phyloP scores from a whole-genome alignment of 192 early-diverging fungal species.

The Helicostylum pulchrum region DNA sequence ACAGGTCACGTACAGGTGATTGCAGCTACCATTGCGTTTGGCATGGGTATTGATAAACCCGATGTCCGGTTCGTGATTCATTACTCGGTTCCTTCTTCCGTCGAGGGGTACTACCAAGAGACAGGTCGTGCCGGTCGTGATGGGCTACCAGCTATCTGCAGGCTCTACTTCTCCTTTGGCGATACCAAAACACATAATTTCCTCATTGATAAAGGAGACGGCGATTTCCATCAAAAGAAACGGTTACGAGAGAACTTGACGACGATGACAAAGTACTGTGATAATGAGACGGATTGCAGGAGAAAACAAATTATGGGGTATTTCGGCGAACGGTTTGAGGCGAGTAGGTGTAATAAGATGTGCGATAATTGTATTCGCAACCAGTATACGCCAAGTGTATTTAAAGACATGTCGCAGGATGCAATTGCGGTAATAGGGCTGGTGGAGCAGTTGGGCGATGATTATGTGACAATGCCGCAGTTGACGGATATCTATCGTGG shows the following conservation, averaged over 20 bases:
- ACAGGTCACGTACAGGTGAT: constrained; percentile 71
- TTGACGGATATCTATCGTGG: constrained; percentile 77
- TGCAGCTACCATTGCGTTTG: constrained; percentile 95
- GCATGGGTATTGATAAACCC: constrained; percentile 97
- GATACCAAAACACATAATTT: constrained; percentile 73
- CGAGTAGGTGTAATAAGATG: constrained; percentile 60
- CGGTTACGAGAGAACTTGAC: constrained; percentile 60
- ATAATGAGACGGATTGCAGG: constrained; percentile 84
- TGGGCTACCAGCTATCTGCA: constrained; percentile 78
- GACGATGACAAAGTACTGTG: constrained; percentile 75
- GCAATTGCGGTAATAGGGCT: constrained; percentile 48
- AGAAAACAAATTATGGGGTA: constrained; percentile 85
- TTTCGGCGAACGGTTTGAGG: constrained; percentile 84
- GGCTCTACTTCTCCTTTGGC: constrained; percentile 65
- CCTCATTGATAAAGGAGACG: constrained; percentile 81
- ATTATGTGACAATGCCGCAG: constrained; percentile 66
- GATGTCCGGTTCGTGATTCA: constrained; percentile 97
- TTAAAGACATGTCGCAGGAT: constrained; percentile 56
- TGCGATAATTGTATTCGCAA: constrained; percentile 84
- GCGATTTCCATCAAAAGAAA: constrained; percentile 79
- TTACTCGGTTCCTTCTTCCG: constrained; percentile 79
- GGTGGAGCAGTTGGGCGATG: constrained; percentile 33
- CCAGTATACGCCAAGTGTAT: constrained; percentile 16
- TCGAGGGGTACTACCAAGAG: constrained; percentile 97
- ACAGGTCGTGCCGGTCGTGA: constrained; percentile 95